Conservation (phyloP, 169 alveolate genomes). For the Plasmodium blacklocki region DNA sequence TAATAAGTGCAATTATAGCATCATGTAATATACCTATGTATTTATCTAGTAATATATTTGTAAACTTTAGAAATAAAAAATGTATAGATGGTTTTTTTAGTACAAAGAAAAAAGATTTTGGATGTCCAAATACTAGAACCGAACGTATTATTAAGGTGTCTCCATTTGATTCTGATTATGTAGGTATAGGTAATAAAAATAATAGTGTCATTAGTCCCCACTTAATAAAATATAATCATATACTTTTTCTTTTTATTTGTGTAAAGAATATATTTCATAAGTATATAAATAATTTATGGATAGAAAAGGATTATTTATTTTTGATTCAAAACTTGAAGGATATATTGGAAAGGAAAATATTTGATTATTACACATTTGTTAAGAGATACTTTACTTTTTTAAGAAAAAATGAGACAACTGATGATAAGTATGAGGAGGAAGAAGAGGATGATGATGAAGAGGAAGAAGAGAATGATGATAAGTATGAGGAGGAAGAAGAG, state of each 20-base stretch:
- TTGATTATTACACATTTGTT: conserved; percentile 15
- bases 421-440: background rate
- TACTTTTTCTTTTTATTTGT: conserved; percentile 23
- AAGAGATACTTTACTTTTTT: conserved; percentile 19
- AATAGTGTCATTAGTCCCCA: conserved; percentile 67
- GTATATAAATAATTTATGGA: conserved; percentile 30
- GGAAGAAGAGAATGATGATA: no score
- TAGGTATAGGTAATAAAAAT: conserved; percentile 67
- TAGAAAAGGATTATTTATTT: conserved; percentile 56
- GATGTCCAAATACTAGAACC: conserved; percentile 78
- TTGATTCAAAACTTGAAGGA: conserved; percentile 3
- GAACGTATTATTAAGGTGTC: conserved; percentile 72
- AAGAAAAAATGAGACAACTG: background rate
- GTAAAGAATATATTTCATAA: conserved; percentile 39
- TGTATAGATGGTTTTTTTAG: conserved; percentile 84
- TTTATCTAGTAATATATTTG: conserved; percentile 75
- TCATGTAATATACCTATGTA: conserved; percentile 83
- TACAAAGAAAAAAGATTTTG: conserved; percentile 49
- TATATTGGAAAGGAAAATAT: conserved; percentile 18
- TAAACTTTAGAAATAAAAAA: conserved; percentile 77
- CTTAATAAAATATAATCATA: conserved; percentile 26
- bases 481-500: no score
- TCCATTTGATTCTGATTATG: conserved; percentile 56
- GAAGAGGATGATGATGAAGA: background rate
- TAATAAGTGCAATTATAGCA: conserved; percentile 79